These are phyloP conservation scores for Claviceps citrina DNA, from an alignment of 2,329 filamentous ascomycete genomes.

Conservation along the genomic window DNA sequence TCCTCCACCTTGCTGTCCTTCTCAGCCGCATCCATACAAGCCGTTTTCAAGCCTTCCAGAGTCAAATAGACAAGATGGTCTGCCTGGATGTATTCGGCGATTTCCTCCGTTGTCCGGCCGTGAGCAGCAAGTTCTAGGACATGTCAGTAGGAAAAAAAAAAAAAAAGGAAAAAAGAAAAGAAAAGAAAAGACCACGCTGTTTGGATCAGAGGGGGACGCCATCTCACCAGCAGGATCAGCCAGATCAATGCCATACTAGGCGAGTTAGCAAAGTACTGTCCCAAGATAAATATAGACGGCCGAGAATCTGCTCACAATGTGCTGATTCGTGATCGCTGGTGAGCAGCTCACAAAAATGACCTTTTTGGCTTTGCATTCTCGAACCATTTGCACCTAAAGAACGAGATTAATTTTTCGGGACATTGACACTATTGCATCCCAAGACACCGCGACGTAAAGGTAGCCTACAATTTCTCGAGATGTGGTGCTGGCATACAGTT, in stretches of 20 bases:
- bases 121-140: slow-evolving; percentile 26
- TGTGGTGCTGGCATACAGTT: slow-evolving; percentile 3
- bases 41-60: slow-evolving; percentile 40
- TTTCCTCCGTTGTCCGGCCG: slow-evolving; percentile 23
- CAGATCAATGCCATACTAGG: slow-evolving; percentile 31
- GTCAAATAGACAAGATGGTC: slow-evolving; percentile 13
- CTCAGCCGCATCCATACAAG: slow-evolving; percentile 55
- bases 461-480: slow-evolving; percentile 12
- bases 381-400: slow-evolving; percentile 46
- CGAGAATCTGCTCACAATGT: slow-evolving; percentile 51
- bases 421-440: not conserved
- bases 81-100: slow-evolving; percentile 12
- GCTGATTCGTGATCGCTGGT: slow-evolving; percentile 69
- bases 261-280: not conserved
- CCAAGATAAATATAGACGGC: not conserved
- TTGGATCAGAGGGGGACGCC: not conserved
- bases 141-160: not conserved
- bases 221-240: slow-evolving; percentile 18
- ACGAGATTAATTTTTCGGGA: not conserved
- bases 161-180: too few species aligned
- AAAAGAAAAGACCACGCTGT: not conserved
- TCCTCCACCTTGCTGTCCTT: slow-evolving; percentile 36
- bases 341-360: slow-evolving; percentile 74
- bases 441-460: too few species aligned
- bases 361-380: slow-evolving; percentile 66